Percentiles rank a stretch among this genome's conserved stretches.
Evolutionary conservation across 2,329 filamentous ascomycete species (phyloP).

Genomic region (Coniochaeta ligniaria): DNA sequence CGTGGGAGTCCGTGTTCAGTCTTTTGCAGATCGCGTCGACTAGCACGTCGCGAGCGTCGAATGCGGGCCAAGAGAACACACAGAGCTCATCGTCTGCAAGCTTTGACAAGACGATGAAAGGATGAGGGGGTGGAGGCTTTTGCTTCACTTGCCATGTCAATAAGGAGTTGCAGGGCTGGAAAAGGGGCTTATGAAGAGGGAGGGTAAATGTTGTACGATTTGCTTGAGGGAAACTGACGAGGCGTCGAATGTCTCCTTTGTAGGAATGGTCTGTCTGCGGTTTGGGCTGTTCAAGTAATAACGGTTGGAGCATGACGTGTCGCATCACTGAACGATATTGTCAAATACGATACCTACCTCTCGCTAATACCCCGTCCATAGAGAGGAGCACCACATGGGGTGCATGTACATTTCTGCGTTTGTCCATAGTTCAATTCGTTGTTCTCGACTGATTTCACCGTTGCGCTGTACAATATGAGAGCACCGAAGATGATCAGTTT

Average conservation of each 20-base stretch:
- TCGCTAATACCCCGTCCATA: neutral
- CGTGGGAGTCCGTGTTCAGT: conserved; percentile 33
- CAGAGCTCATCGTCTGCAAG: conserved; percentile 6
- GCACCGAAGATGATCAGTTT: no score
- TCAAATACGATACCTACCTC: neutral
- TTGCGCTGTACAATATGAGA: no score
- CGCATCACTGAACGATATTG: neutral
- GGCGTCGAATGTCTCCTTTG: neutral
- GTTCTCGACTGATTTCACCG: no score
- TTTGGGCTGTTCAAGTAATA: neutral
- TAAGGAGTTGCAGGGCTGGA: no score
- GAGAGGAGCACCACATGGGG: neutral
- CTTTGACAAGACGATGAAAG: conserved; percentile 2
- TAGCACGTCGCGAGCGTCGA: neutral
- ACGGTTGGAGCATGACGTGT: no score
- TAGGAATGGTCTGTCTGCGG: neutral
- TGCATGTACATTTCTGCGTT: neutral
- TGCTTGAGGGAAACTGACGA: neutral
- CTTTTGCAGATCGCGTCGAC: conserved; percentile 5
- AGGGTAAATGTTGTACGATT: neutral
- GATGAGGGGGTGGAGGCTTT: neutral
- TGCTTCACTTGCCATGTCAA: neutral
- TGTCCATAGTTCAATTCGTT: neutral
- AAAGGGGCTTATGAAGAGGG: neutral
- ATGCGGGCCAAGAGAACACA: neutral